Evolutionary conservation across 352 stramenopile genomes (phyloP), one percentile per base, ranked within the genome.

Genomic region (Globisporangium parvum): DNA sequence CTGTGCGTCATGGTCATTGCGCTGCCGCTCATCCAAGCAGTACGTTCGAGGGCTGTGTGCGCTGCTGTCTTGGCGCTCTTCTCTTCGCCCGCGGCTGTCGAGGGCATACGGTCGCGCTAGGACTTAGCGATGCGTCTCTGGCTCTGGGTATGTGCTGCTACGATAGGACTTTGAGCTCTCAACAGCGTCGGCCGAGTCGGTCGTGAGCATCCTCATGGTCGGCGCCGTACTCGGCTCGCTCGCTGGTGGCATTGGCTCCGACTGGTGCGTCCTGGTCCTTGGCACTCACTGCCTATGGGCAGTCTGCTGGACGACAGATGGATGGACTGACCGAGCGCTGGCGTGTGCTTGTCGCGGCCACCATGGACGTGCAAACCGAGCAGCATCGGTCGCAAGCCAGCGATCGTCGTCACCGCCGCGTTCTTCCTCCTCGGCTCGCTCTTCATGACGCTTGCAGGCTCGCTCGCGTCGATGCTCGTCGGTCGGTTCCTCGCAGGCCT

Each of bases 1-100:
- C 60, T 89, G 23, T 89, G 79, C 42, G 79, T 89, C 55, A 89
- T 89, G 79, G 73, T 89, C 15, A 61, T 89, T 24, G 79, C 77
- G 12, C 57, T 89, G 51, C 77, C 79, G 35, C 70, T 86, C 9
- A 87, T 89, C 59, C 69, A 87, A 46, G 40, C 70, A 61, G 73
- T 82, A 28, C 47, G 26, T 47, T n/a, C n/a, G n/a, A n/a, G n/a
- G n/a, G n/a, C n/a, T n/a, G n/a, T n/a, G n/a, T n/a, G n/a, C n/a
- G n/a, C n/a, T n/a, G n/a, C n/a, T 20, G 9, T 17, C 1, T 35
- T 10, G 37, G 14, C 35, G 21, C n/a, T 44, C 6, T 47, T 21
- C 18, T 21, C 10, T 11, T 20, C 15, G 20, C 17, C 2, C 26
- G 21, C 18, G 17, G 0, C 48, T 51, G 14, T 8, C 9, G 15